phyloP scores from a whole-genome alignment of 1,284 basidiomycete species.

The Marasmius sp. region DNA sequence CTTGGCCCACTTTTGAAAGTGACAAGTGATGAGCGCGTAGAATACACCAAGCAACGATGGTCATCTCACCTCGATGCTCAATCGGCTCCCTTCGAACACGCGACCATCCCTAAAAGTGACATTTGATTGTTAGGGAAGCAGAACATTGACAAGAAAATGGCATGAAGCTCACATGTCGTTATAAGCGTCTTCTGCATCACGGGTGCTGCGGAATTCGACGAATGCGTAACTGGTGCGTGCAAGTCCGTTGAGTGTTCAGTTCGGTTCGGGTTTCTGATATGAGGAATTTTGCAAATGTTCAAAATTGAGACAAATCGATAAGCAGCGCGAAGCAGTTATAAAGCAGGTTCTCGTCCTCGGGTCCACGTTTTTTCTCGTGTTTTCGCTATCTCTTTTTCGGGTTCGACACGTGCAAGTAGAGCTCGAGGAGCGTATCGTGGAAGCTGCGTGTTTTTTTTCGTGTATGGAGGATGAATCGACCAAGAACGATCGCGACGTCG shows the following conservation, averaged over 20 bases:
- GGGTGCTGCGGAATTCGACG: constrained; percentile 82
- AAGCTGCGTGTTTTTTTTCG: constrained; percentile 22
- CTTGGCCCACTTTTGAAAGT: constrained; percentile 75
- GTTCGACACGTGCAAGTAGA: not conserved
- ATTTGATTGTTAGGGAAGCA: constrained; percentile 8
- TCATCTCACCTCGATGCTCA: constrained; percentile 73
- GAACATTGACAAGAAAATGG: not conserved
- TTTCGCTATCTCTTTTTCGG: not conserved
- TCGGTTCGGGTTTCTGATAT: constrained; percentile 17
- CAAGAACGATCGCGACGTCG: constrained; percentile 9
- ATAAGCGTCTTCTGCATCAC: constrained; percentile 88
- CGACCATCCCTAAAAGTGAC: constrained; percentile 70
- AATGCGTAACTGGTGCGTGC: constrained; percentile 82
- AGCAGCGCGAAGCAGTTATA: constrained; percentile 16
- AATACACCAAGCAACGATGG: not conserved
- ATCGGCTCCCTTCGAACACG: constrained; percentile 76
- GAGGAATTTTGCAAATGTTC: constrained; percentile 19
- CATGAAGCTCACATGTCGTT: constrained; percentile 75
- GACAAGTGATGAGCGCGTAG: not conserved
- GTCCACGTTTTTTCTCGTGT: not conserved
- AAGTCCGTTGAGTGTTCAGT: constrained; percentile 42
- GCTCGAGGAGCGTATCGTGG: not conserved
- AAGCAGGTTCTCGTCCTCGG: not conserved
- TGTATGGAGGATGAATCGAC: constrained; percentile 18
- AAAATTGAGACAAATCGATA: constrained; percentile 28